A percentile compares a stretch with the other conserved stretches of the same genome.
Conservation (phyloP, 306 rosid species). For the Vigna radiata region DNA sequence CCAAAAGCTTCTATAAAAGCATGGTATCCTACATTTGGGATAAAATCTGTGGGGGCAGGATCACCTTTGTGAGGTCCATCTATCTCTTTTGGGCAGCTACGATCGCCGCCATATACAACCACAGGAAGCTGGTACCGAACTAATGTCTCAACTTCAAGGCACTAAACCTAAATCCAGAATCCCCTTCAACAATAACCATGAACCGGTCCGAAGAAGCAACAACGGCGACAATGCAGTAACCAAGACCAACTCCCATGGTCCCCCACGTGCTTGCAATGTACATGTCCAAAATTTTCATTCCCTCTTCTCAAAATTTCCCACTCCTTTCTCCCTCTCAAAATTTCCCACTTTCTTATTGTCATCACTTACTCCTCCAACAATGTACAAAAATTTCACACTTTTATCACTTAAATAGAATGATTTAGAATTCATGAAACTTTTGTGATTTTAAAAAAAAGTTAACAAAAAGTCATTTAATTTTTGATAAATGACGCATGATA, state of each 20-base stretch:
- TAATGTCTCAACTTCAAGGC: conserved; percentile 99
- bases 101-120: conserved; percentile 63
- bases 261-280: conserved; percentile 65
- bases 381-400: no score
- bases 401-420: no score
- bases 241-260: conserved; percentile 84
- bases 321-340: no score
- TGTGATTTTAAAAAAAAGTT: no score
- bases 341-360: no score
- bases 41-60: conserved; percentile 93
- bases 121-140: conserved; percentile 93
- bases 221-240: conserved; percentile 95
- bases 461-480: no score
- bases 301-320: no score
- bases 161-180: conserved; percentile 95
- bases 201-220: conserved; percentile 86
- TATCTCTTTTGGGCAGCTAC: conserved; percentile 64
- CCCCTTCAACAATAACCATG: conserved; percentile 91
- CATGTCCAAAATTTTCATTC: no score
- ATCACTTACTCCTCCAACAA: no score
- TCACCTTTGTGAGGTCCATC: conserved; percentile 84
- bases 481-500: no score
- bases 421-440: no score
- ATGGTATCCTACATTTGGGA: conserved; percentile 82
- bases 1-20: conserved; percentile 90